A percentile compares a stretch with the other conserved stretches of the same genome.
phyloP scores from a whole-genome alignment of 192 early-diverging fungal genomes.

The Linnemannia schmuckeri region DNA sequence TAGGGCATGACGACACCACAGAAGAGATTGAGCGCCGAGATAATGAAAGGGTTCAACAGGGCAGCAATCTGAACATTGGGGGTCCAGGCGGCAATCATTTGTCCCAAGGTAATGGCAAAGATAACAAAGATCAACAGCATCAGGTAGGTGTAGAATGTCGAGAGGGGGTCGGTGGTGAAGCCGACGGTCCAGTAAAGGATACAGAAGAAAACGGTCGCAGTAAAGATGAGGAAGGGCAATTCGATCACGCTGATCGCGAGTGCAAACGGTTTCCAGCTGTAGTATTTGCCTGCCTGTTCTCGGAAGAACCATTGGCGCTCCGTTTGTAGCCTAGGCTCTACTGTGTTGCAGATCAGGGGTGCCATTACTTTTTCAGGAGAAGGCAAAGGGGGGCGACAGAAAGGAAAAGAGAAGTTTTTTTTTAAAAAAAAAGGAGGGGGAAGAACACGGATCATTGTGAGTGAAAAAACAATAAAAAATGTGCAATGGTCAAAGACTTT shows the following conservation, averaged over 20 bases:
- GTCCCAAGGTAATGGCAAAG: constrained; percentile 78
- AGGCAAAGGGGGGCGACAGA: not conserved
- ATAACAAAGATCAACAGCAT: constrained; percentile 68
- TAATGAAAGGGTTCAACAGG: constrained; percentile 74
- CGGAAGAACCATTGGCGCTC: constrained; percentile 77
- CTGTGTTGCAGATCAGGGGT: constrained; percentile 75
- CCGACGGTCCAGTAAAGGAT: constrained; percentile 83
- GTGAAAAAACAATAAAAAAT: not conserved
- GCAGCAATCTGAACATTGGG: constrained; percentile 68
- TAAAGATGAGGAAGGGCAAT: constrained; percentile 74
- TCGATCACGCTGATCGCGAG: constrained; percentile 75
- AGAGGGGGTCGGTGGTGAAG: constrained; percentile 60
- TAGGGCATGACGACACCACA: constrained; percentile 71
- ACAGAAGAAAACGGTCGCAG: constrained; percentile 73
- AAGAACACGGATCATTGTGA: constrained; percentile 10
- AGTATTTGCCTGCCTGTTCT: constrained; percentile 75
- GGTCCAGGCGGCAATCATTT: constrained; percentile 77
- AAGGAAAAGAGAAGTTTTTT: no score
- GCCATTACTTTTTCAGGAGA: constrained; percentile 59
- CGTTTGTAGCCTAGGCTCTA: constrained; percentile 71
- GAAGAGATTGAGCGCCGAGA: constrained; percentile 77
- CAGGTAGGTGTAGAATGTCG: constrained; percentile 74
- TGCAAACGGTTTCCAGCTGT: constrained; percentile 75
- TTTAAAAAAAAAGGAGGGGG: no score
- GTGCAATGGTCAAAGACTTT: not conserved